Evolutionary conservation across 805 yeast species (phyloP).

Genomic region (Kodamaea neixiangensis): DNA sequence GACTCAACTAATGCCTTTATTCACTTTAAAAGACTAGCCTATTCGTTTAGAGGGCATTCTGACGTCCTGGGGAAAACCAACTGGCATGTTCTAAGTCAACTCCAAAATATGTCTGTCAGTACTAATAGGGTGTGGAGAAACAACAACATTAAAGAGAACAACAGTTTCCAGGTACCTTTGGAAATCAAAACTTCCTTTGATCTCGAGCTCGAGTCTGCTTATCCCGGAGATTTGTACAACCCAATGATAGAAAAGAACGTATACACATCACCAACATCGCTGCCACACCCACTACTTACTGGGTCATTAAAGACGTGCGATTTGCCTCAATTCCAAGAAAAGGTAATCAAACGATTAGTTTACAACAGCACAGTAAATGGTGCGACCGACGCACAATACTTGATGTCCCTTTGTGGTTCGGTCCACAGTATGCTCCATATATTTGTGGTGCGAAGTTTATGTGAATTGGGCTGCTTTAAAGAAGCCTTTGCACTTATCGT

Average conservation of each 20-base stretch:
- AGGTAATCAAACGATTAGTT: conserved; percentile 21
- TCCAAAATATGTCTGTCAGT: conserved; percentile 16
- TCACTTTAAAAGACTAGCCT: conserved; percentile 23
- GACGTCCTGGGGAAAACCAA: neutral
- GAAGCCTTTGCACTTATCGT: conserved; percentile 23
- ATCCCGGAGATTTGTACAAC: conserved; percentile 14
- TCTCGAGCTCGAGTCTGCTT: conserved; percentile 7
- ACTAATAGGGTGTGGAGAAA: conserved; percentile 25
- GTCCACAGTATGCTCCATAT: conserved; percentile 28
- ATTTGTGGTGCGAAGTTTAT: conserved; percentile 30
- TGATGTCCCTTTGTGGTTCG: conserved; percentile 21
- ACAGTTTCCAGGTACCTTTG: conserved; percentile 1
- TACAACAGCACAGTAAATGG: neutral
- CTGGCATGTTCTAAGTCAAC: conserved; percentile 9
- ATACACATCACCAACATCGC: conserved; percentile 22
- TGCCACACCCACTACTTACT: conserved; percentile 27
- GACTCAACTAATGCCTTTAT: conserved; percentile 21
- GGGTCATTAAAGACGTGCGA: conserved; percentile 31
- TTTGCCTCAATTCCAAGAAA: conserved; percentile 30
- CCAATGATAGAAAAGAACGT: conserved; percentile 31
- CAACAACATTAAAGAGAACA: conserved; percentile 22
- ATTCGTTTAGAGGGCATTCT: conserved; percentile 19
- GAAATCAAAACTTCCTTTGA: conserved; percentile 12
- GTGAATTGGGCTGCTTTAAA: conserved; percentile 23
- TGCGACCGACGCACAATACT: conserved; percentile 18